Evolutionary conservation across 2,329 filamentous ascomycete species (phyloP), one percentile per base, ranked within the genome.

Genomic region (Escovopsis sp.): DNA sequence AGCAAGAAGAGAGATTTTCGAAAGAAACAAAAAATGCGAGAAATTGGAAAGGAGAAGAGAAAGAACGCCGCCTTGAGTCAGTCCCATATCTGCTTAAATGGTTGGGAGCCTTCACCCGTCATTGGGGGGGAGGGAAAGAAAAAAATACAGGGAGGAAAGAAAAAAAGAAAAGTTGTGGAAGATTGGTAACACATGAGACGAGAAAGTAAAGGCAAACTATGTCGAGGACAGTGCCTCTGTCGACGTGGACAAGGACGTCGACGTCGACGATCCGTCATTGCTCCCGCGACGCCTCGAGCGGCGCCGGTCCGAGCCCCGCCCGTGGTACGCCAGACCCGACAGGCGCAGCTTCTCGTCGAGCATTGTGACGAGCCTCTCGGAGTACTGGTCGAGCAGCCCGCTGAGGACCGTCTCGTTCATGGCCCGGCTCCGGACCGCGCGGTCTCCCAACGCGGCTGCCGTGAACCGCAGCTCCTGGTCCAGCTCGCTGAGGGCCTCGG

Each of bases 331-430:
- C 32, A 61, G 55, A 52, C 58, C 62, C 9, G 55, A 67, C 32
- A 77, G 59, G 38, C 70, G 64, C 40, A 86, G 68, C 57, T 82
- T 83, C 58, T 85, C 78, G 49, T 87, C 82, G 37, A 88, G 67
- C 59, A 86, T 69, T 38, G 69, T 75, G 6, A 85, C 75, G 39
- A 88, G 64, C 46, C 77, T 70, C 53, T 85, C 80, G 2, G 80
- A 84, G 53, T 86, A 86, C 59, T 85, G 76, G 50, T 86, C 83
- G 7, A 88, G 63, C 37, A 87, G 61, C 40, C 77, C 79, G 35
- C 69, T 73, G 32, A 82, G 61, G 39, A 74, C 65, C 15, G 68
- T 70, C 52, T 79, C 76, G 48, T 69, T 74, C 56, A 77, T 66
- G 1, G 66, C 62, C 55, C 69, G 64, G 56, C 66, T 73, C 48